Conservation (phyloP, 75 land plant genomes). For the Adiantum capillusveneris region DNA sequence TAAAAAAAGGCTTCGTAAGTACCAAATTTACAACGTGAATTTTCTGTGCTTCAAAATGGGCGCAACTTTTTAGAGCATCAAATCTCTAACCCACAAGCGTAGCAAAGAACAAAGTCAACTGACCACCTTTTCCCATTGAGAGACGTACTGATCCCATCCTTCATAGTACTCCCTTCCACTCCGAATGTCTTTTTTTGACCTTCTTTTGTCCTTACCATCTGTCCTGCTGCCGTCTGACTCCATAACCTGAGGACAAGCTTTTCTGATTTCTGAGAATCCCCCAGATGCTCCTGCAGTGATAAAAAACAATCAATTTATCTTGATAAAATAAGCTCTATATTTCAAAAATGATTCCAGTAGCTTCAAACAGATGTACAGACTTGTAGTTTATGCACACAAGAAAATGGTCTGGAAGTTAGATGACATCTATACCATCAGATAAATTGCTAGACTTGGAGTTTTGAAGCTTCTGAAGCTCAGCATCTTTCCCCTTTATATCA, state of each 20-base stretch:
- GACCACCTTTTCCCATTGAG: conserved; percentile 16
- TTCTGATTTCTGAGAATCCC: not conserved
- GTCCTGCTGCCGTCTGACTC: not conserved
- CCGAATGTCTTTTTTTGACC: conserved; percentile 14
- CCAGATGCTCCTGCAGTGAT: too few species aligned
- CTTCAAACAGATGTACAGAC: not conserved
- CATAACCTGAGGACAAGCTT: conserved; percentile 1
- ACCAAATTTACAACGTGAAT: too few species aligned
- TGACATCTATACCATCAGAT: not conserved
- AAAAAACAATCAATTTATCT: not conserved
- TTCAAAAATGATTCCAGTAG: not conserved
- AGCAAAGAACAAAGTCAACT: not conserved
- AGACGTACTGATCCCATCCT: conserved; percentile 25
- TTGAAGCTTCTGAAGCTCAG: not conserved
- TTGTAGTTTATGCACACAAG: not conserved
- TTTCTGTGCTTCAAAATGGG: too few species aligned
- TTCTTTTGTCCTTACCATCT: not conserved
- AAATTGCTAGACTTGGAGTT: not conserved
- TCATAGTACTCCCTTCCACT: conserved; percentile 30
- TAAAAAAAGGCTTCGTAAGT: not conserved
- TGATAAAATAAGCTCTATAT: not conserved
- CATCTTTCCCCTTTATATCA: not conserved
- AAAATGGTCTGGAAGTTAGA: not conserved
- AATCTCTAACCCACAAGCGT: too few species aligned
- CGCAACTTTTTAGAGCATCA: too few species aligned